Evolutionary conservation across 2,329 filamentous ascomycete species (phyloP).

Genomic region (Fusarium subglutinans): DNA sequence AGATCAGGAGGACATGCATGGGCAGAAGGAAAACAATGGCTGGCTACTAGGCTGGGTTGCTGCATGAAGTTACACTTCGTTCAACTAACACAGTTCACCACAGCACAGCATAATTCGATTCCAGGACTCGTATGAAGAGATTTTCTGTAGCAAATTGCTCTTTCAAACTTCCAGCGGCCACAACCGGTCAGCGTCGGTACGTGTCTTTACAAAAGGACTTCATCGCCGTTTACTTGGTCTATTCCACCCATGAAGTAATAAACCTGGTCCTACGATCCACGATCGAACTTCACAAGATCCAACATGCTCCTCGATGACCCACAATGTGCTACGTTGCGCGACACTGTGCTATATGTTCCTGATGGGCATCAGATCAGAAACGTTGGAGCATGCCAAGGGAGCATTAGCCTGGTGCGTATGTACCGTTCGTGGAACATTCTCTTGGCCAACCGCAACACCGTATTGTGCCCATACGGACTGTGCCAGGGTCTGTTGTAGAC

Average conservation of each 20-base stretch:
- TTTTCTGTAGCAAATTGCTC: background rate
- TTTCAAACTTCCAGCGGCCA: conserved; percentile 1
- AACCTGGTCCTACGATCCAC: conserved; percentile 40
- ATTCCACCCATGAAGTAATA: conserved; percentile 31
- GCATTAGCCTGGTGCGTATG: conserved; percentile 8
- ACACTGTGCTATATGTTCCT: conserved; percentile 14
- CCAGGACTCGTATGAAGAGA: background rate
- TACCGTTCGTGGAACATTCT: conserved; percentile 13
- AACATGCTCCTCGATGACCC: conserved; percentile 27
- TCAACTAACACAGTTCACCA: conserved; percentile 1
- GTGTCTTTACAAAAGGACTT: conserved; percentile 9
- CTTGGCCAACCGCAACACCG: conserved; percentile 19
- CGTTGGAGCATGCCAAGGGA: conserved; percentile 28
- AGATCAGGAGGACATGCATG: conserved; percentile 21
- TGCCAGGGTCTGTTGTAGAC: conserved; percentile 9
- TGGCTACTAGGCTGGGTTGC: conserved; percentile 7
- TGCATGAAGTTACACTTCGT: conserved; percentile 5
- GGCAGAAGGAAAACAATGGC: background rate
- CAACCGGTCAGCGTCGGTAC: conserved; percentile 35
- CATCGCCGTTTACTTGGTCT: conserved; percentile 10
- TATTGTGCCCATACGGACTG: conserved; percentile 8
- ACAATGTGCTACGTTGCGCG: conserved; percentile 6
- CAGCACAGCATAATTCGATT: background rate
- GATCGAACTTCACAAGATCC: conserved; percentile 38
- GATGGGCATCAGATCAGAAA: conserved; percentile 33